Conservation (phyloP, 805 yeast genomes). For the Lachancea waltii region DNA sequence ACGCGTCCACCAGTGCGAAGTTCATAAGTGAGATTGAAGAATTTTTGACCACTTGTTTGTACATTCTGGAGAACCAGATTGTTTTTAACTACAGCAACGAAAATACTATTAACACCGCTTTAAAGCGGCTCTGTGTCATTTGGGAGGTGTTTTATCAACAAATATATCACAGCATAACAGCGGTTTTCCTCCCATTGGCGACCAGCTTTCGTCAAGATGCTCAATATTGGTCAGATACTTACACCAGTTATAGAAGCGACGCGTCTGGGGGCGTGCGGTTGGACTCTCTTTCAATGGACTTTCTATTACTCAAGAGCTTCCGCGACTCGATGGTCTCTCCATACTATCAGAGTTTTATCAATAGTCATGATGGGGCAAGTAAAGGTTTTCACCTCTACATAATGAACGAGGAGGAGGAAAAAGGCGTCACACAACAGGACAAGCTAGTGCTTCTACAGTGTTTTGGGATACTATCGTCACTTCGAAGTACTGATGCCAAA, state of each 20-base stretch:
- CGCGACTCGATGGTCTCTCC: constrained; percentile 51
- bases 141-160: constrained; percentile 56
- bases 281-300: constrained; percentile 30
- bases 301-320: constrained; percentile 40
- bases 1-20: constrained; percentile 20
- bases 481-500: constrained; percentile 47
- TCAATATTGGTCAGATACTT: constrained; percentile 27
- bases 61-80: constrained; percentile 33
- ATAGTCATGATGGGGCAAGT: constrained; percentile 29
- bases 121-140: constrained; percentile 35
- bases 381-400: constrained; percentile 31
- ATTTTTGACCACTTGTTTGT: constrained; percentile 33
- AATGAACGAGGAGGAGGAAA: constrained; percentile 33
- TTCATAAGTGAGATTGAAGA: constrained; percentile 28
- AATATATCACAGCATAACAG: constrained; percentile 52
- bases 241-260: constrained; percentile 1
- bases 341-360: constrained; percentile 39
- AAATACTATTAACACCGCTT: constrained; percentile 32
- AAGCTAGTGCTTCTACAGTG: constrained; percentile 50
- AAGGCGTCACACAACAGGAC: constrained; percentile 39
- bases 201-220: constrained; percentile 20
- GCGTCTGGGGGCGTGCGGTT: not conserved
- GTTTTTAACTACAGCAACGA: constrained; percentile 31
- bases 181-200: constrained; percentile 52
- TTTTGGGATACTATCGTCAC: constrained; percentile 48